These are phyloP conservation scores for Perkinsus marinus DNA, from an alignment of 169 alveolate genomes.

Conservation along the genomic window DNA sequence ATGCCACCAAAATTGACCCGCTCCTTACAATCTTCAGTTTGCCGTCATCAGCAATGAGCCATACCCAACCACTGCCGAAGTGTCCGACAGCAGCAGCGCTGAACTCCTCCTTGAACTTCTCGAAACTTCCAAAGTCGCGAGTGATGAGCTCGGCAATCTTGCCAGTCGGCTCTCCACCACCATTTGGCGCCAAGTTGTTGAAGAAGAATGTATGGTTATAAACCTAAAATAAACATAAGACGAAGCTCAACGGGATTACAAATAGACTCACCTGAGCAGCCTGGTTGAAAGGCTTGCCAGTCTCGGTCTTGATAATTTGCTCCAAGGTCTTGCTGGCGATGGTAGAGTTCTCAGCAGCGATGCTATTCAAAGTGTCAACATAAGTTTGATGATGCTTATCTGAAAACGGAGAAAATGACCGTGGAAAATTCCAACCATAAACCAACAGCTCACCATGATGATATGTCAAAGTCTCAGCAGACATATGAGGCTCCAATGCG, in stretches of 20 bases:
- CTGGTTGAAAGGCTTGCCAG: constrained; percentile 34
- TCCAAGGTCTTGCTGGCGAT: constrained; percentile 16
- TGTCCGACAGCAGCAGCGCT: constrained; percentile 64
- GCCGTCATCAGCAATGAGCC: constrained; percentile 79
- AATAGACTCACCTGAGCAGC: constrained; percentile 32
- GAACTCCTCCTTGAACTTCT: constrained; percentile 58
- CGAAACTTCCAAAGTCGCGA: constrained; percentile 66
- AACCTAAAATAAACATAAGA: constrained; percentile 69
- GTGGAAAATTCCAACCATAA: not conserved
- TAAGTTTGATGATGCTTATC: constrained; percentile 75
- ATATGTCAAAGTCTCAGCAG: constrained; percentile 70
- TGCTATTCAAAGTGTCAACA: constrained; percentile 59
- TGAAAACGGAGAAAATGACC: not conserved
- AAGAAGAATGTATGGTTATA: constrained; percentile 88
- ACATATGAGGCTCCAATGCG: constrained; percentile 82
- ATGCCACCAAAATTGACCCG: not conserved
- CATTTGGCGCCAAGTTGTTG: constrained; percentile 76
- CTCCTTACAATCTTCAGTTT: constrained; percentile 59
- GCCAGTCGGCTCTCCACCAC: constrained; percentile 74
- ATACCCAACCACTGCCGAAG: constrained; percentile 97
- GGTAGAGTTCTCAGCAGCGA: constrained; percentile 30
- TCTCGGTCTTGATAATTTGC: constrained; percentile 39
- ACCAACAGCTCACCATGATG: constrained; percentile 72
- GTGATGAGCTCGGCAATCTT: constrained; percentile 55
- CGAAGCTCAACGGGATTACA: not conserved